Conservation (phyloP, 306 rosid genomes). For the Cicer yamashitae region DNA sequence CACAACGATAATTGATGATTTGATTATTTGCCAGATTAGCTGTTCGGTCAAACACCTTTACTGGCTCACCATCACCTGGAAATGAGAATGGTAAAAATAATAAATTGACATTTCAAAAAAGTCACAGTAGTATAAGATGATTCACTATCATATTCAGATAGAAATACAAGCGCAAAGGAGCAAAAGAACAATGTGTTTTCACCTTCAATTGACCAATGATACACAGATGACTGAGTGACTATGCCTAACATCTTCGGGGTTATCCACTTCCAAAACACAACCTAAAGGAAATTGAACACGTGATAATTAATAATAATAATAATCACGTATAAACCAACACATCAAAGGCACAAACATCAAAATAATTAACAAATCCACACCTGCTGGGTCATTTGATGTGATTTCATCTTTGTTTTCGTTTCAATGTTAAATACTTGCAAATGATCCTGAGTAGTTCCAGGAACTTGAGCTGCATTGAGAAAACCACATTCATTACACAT, state of each 20-base stretch:
- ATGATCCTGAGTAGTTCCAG: slow-evolving; percentile 84
- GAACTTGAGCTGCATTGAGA: slow-evolving; percentile 69
- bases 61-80: slow-evolving; percentile 74
- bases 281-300: slow-evolving; percentile 45
- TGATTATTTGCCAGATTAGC: slow-evolving; percentile 76
- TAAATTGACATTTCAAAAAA: slow-evolving; percentile 24
- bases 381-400: slow-evolving; percentile 88
- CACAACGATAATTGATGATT: slow-evolving; percentile 83
- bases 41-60: slow-evolving; percentile 78
- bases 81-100: slow-evolving; percentile 28
- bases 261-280: slow-evolving; percentile 90
- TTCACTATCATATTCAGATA: slow-evolving; percentile 9
- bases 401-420: slow-evolving; percentile 68
- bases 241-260: slow-evolving; percentile 64
- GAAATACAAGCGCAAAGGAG: slow-evolving; percentile 14
- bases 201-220: slow-evolving; percentile 88
- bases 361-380: slow-evolving; percentile 45
- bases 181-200: slow-evolving; percentile 11
- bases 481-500: not conserved
- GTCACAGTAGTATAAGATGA: not conserved
- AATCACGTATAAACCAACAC: slow-evolving; percentile 21
- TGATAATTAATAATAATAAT: slow-evolving; percentile 25
- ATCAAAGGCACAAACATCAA: slow-evolving; percentile 22
- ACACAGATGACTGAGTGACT: slow-evolving; percentile 74
- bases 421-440: slow-evolving; percentile 83